phyloP scores from a whole-genome alignment of 1,284 basidiomycete genomes.

The Ceratorhiza oryzae-sativae region DNA sequence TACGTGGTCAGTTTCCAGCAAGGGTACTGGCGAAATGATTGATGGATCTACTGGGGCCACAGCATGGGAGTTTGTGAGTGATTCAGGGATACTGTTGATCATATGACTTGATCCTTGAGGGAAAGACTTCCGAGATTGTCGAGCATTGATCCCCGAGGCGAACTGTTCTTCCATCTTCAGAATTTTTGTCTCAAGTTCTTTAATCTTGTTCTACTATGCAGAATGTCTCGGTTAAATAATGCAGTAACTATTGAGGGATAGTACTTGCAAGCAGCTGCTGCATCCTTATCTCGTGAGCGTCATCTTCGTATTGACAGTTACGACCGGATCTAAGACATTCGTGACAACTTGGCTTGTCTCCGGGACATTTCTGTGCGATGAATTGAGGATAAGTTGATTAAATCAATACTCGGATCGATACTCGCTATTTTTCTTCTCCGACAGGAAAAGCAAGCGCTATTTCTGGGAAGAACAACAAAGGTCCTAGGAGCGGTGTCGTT shows the following conservation, averaged over 20 bases:
- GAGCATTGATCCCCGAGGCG: not conserved
- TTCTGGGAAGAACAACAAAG: constrained; percentile 4
- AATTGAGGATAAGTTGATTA: not conserved
- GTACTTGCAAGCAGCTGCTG: constrained; percentile 7
- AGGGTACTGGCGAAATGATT: too few relatives aligned
- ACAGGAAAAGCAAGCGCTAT: constrained; percentile 20
- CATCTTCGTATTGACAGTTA: constrained; percentile 22
- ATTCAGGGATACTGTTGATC: not conserved
- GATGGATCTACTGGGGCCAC: not conserved
- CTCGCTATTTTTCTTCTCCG: constrained; percentile 18
- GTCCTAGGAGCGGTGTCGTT: not conserved
- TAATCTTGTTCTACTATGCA: constrained; percentile 10
- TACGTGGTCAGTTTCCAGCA: not conserved
- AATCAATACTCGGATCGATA: not conserved
- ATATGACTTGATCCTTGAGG: too few relatives aligned
- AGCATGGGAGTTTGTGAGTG: not conserved
- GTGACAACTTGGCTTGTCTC: constrained; percentile 16
- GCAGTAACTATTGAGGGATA: not conserved
- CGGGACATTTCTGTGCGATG: constrained; percentile 16
- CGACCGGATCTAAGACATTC: not conserved
- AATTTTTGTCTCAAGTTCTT: constrained; percentile 27
- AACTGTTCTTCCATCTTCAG: not conserved
- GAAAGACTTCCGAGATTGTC: not conserved
- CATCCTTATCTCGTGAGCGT: not conserved
- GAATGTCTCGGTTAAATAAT: not conserved